Percentiles rank a stretch among this genome's conserved stretches.
phyloP scores from a whole-genome alignment of 176 grass and related monocot species.

The Hyparrhenia diplandra region DNA sequence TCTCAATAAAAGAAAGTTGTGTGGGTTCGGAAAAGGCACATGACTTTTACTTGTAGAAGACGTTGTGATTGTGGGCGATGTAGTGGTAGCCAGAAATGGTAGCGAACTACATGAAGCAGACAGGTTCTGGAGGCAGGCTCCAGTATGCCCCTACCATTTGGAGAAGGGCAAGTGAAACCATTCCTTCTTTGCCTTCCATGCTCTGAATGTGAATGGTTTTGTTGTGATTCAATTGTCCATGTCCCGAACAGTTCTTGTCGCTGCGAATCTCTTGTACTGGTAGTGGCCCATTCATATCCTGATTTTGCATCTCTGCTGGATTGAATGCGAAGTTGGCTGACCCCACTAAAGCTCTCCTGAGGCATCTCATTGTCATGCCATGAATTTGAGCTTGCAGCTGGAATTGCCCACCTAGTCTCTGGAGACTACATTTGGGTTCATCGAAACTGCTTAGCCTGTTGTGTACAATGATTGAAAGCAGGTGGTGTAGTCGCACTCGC shows the following conservation, averaged over 20 bases:
- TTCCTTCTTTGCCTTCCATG: conserved; percentile 7
- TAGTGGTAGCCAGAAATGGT: not conserved
- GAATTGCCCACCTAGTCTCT: conserved; percentile 11
- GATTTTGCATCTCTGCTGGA: conserved; percentile 22
- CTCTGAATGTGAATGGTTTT: conserved; percentile 2
- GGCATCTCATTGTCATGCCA: conserved; percentile 28
- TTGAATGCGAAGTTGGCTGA: not conserved
- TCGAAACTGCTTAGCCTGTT: not conserved
- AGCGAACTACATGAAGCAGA: conserved; percentile 33
- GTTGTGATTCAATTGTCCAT: conserved; percentile 1
- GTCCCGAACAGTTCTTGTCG: not conserved
- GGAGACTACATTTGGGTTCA: conserved; percentile 12
- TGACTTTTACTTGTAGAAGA: conserved; percentile 27
- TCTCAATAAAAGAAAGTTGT: not conserved
- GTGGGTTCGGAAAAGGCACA: not conserved
- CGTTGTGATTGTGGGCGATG: not conserved
- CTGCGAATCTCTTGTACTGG: conserved; percentile 14
- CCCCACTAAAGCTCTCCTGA: conserved; percentile 1
- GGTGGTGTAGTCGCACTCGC: not conserved
- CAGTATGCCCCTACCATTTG: not conserved
- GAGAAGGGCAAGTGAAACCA: not conserved
- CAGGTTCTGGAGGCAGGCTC: conserved; percentile 4
- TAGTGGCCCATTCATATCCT: conserved; percentile 19
- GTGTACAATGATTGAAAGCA: conserved; percentile 13
- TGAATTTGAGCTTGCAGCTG: conserved; percentile 25